These are phyloP conservation scores for Coelastrella sp. DNA, from an alignment of 139 green algal species.

Conservation along the genomic window DNA sequence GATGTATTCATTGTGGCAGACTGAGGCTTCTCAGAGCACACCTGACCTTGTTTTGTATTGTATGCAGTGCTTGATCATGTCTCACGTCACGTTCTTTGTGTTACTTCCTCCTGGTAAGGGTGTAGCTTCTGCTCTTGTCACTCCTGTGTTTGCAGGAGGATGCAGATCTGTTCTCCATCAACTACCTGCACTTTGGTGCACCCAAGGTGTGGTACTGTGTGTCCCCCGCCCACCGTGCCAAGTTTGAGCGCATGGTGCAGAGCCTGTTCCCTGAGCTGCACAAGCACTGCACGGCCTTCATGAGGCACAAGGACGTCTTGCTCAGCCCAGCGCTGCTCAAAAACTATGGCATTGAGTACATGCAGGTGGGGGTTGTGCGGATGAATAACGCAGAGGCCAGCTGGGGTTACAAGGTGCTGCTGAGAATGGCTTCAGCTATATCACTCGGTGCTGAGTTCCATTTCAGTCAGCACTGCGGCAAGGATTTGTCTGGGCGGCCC, in stretches of 20 bases:
- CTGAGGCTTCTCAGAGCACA: no score
- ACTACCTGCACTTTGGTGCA: conserved; percentile 96
- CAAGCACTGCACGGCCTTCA: conserved; percentile 64
- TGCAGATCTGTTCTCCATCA: conserved; percentile 92
- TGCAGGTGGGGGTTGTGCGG: conserved; percentile 12
- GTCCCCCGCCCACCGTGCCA: conserved; percentile 60
- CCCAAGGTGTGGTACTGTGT: conserved; percentile 93
- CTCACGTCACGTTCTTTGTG: no score
- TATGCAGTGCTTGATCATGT: no score
- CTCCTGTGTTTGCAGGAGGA: conserved; percentile 77
- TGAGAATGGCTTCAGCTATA: background rate
- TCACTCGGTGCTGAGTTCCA: no score
- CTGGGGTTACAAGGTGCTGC: background rate
- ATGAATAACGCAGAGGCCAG: background rate
- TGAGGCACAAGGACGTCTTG: conserved; percentile 83
- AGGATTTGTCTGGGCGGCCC: no score
- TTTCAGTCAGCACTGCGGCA: no score
- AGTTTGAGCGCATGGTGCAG: conserved; percentile 78
- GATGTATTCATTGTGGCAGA: no score
- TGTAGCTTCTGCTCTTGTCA: background rate
- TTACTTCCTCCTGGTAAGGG: no score
- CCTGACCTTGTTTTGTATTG: no score
- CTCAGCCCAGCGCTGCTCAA: conserved; percentile 59
- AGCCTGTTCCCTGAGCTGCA: conserved; percentile 66
- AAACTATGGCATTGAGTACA: conserved; percentile 65